A percentile compares a stretch with the other conserved stretches of the same genome.
These are phyloP conservation scores for Cyanidium caldarium DNA, from an alignment of 23 red algal species.

Conservation along the genomic window DNA sequence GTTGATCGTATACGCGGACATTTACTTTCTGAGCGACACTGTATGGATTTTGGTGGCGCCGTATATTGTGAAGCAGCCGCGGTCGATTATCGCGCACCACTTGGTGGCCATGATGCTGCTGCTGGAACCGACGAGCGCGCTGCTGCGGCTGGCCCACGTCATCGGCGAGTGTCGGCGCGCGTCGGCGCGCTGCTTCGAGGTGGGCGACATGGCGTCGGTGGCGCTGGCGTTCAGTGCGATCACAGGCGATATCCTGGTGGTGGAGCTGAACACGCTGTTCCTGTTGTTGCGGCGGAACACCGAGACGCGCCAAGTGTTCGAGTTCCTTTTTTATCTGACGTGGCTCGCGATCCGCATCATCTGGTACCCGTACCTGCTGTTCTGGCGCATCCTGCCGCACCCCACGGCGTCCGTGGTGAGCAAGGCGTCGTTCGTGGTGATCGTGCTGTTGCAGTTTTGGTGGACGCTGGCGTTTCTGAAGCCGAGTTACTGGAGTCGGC, in stretches of 20 bases:
- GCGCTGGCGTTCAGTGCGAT: background rate
- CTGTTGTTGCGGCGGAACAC: background rate
- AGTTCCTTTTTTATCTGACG: background rate
- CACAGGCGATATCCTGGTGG: slow-evolving; percentile 2
- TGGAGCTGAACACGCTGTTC: slow-evolving; percentile 2
- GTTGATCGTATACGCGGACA: background rate
- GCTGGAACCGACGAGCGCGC: background rate
- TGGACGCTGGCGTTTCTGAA: slow-evolving; percentile 3
- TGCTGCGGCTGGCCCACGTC: background rate
- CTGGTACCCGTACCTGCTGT: background rate
- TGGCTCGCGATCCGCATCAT: slow-evolving; percentile 2
- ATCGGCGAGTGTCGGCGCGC: background rate
- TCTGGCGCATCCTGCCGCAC: background rate
- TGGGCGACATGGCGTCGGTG: slow-evolving; percentile 1
- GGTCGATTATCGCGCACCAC: background rate
- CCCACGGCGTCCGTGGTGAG: background rate
- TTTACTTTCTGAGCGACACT: slow-evolving; percentile 4
- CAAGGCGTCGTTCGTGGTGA: background rate
- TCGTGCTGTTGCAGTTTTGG: background rate
- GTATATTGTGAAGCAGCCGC: background rate
- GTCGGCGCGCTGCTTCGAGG: background rate
- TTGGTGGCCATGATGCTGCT: background rate
- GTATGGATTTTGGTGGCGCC: background rate
- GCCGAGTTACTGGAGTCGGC: background rate
- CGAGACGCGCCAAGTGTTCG: background rate